phyloP scores from a whole-genome alignment of 306 rosid species.

The Quercus mongolica region DNA sequence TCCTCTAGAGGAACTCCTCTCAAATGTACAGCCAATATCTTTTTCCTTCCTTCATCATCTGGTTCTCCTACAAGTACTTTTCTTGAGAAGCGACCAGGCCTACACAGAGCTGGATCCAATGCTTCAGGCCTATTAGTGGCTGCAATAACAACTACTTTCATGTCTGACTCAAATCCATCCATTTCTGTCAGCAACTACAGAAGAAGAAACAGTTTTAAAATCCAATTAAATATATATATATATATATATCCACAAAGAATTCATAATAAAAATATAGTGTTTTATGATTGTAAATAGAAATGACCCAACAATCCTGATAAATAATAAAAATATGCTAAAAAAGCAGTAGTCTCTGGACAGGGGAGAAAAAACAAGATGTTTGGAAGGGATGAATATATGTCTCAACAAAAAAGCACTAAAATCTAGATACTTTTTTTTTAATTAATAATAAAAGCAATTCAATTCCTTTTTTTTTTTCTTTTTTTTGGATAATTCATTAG shows the following conservation, averaged over 20 bases:
- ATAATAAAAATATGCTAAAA: neutral
- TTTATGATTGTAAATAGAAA: constrained; percentile 6
- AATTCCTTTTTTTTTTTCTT: neutral
- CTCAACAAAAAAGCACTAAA: neutral
- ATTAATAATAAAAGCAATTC: neutral
- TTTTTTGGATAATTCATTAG: neutral
- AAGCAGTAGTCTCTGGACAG: neutral
- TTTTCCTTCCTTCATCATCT: constrained; percentile 90
- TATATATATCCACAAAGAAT: neutral
- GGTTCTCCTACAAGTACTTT: constrained; percentile 92
- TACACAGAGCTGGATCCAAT: constrained; percentile 92
- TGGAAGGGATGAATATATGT: neutral
- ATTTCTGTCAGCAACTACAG: constrained; percentile 90
- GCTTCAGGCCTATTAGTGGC: constrained; percentile 96
- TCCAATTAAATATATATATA: neutral
- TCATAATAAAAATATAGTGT: neutral
- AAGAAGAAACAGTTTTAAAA: constrained; percentile 9
- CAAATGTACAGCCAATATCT: constrained; percentile 87
- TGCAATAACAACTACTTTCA: constrained; percentile 83
- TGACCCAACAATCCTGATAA: neutral
- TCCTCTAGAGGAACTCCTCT: constrained; percentile 89
- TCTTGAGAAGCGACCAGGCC: constrained; percentile 97
- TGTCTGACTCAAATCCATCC: constrained; percentile 97
- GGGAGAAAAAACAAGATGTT: neutral
- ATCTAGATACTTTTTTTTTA: too few relatives aligned